These are phyloP conservation scores for Exsudoporus floridanus DNA, from an alignment of 1,284 basidiomycete species.

Conservation along the genomic window DNA sequence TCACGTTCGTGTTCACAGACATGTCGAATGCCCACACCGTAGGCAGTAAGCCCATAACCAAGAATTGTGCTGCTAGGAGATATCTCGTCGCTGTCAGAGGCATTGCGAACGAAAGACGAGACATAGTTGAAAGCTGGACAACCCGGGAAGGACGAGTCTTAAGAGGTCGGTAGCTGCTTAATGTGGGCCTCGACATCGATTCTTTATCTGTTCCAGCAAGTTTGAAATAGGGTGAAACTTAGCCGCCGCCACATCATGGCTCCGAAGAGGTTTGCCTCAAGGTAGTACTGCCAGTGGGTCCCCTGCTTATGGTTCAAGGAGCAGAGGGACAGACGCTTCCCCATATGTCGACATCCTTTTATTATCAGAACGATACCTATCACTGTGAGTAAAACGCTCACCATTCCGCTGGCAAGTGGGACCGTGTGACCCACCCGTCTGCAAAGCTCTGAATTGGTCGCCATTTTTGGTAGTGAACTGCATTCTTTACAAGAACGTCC, in stretches of 20 bases:
- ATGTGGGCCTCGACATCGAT: background rate
- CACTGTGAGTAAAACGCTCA: background rate
- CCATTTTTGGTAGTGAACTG: background rate
- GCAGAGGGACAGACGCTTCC: slow-evolving; percentile 12
- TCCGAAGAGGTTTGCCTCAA: background rate
- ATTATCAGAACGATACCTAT: background rate
- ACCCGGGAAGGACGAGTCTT: background rate
- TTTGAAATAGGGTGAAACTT: background rate
- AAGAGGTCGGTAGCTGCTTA: background rate
- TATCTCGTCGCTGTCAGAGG: background rate
- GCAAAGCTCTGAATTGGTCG: background rate
- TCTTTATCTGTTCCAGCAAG: slow-evolving; percentile 17
- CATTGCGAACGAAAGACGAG: background rate
- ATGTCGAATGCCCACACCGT: slow-evolving; percentile 20
- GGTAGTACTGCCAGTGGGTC: background rate
- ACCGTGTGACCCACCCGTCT: background rate
- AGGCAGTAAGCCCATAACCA: slow-evolving; percentile 1
- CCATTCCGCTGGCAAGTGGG: background rate
- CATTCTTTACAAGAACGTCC: background rate
- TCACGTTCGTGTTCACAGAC: slow-evolving; percentile 28
- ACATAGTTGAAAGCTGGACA: background rate
- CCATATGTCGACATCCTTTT: slow-evolving; percentile 3
- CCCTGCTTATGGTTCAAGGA: background rate
- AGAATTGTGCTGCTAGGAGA: background rate
- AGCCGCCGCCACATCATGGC: background rate